Base-by-base conservation (phyloP, 108 stramenopile species). In the Fragilaria crotonensis region DNA sequence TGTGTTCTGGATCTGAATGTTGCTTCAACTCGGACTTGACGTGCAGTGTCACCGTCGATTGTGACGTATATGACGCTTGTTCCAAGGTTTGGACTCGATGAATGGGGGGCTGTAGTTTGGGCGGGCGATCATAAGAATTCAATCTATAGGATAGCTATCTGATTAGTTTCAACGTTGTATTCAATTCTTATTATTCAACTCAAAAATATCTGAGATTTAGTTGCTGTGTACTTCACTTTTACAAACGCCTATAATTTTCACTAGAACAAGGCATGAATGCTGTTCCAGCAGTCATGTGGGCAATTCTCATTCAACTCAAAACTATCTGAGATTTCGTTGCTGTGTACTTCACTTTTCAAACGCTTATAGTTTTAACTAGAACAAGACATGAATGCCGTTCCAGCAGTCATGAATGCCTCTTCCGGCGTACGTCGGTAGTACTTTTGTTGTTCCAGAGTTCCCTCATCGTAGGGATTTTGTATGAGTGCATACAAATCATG, bases 221-320 rank as follows among this genome's bases (percentile, higher is more conserved):
- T n/a, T n/a, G n/a, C n/a, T n/a, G n/a, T n/a, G n/a, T n/a, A n/a
- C n/a, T n/a, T n/a, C n/a, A n/a, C n/a, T n/a, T n/a, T n/a, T n/a
- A n/a, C n/a, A n/a, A n/a, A n/a, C n/a, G n/a, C n/a, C n/a, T n/a
- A n/a, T n/a, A n/a, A n/a, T 41, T 14, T 41, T 77, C 71, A 56
- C 76, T 77, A 62, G 85, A 87, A 81, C 89, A 90, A 70, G 77
- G 77, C 89, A 90, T 90, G 72, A 87, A 90, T 1, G 89, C 89
- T 17, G 84, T 87, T 0, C 89, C 89, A n/a, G 85, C 85, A 18
- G 81, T 69, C 17, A 63, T 82, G 25, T 77, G 44, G 0, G 89
- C 63, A n/a, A n/a, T n/a, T n/a, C n/a, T n/a, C n/a, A n/a, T n/a
- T n/a, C n/a, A n/a, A n/a, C n/a, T n/a, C n/a, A n/a, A n/a, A n/a